Evolutionary conservation across 2,329 filamentous ascomycete genomes (phyloP).

Genomic region (Trichoderma breve): DNA sequence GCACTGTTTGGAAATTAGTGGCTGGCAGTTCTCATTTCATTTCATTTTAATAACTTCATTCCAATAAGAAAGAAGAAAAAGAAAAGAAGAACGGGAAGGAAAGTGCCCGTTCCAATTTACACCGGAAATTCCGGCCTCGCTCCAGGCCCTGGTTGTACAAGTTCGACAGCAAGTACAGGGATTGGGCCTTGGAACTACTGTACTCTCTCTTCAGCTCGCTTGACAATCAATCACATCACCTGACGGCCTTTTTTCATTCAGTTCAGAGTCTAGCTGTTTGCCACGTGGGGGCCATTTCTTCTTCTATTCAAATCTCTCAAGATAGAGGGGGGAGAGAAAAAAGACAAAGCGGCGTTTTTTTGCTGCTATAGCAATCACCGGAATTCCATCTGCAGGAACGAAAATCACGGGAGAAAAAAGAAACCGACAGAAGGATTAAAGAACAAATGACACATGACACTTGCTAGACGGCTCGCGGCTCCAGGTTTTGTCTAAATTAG

Average conservation of each 20-base stretch:
- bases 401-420: neutral
- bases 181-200: neutral
- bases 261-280: neutral
- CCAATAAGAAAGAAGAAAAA: neutral
- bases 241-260: neutral
- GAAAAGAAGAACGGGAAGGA: neutral
- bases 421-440: neutral
- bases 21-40: neutral
- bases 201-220: neutral
- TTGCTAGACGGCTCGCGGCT: neutral
- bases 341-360: neutral
- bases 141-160: neutral
- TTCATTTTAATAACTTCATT: neutral
- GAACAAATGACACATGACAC: neutral
- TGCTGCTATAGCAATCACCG: neutral
- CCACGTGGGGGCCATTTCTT: conserved; percentile 8
- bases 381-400: neutral
- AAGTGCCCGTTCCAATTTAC: neutral
- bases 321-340: neutral
- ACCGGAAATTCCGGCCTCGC: neutral
- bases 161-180: neutral
- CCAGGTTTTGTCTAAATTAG: conserved; percentile 11
- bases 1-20: neutral
- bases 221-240: conserved; percentile 5
- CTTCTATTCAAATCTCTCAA: neutral